Evolutionary conservation across 257 asterid genomes (phyloP).

Genomic region (Fraxinus pennsylvanica): DNA sequence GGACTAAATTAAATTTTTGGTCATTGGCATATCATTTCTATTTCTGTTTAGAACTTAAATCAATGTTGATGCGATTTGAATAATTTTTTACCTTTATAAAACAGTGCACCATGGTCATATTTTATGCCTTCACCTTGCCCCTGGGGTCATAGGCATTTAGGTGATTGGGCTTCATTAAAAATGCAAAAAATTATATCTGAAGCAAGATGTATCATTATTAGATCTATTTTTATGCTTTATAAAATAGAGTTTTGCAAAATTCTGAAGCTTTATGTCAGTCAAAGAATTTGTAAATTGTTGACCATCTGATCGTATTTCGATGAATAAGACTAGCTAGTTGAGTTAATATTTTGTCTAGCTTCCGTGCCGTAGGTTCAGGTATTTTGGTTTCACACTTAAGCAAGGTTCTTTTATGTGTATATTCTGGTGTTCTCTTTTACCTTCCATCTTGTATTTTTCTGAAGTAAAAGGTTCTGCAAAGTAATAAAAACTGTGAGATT

Average conservation of each 20-base stretch:
- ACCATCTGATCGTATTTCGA: not conserved
- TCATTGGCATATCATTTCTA: not conserved
- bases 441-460: not conserved
- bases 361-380: not conserved
- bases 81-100: too few relatives aligned
- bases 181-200: not conserved
- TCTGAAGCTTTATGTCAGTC: not conserved
- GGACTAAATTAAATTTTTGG: too few relatives aligned
- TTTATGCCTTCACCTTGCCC: not conserved
- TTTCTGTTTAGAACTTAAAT: not conserved
- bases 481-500: not conserved
- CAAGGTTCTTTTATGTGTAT: not conserved
- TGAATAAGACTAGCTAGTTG: not conserved
- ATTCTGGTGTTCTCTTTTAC: not conserved
- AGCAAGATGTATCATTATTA: not conserved
- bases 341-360: not conserved
- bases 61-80: not conserved
- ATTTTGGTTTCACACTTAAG: not conserved
- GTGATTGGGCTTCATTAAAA: not conserved
- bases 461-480: not conserved
- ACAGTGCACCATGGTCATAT: not conserved
- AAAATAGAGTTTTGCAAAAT: not conserved
- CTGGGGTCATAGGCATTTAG: not conserved
- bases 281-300: not conserved
- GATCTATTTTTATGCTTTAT: not conserved